Base-by-base conservation (phyloP, 352 stramenopile species). In the Bremia lactucae region DNA sequence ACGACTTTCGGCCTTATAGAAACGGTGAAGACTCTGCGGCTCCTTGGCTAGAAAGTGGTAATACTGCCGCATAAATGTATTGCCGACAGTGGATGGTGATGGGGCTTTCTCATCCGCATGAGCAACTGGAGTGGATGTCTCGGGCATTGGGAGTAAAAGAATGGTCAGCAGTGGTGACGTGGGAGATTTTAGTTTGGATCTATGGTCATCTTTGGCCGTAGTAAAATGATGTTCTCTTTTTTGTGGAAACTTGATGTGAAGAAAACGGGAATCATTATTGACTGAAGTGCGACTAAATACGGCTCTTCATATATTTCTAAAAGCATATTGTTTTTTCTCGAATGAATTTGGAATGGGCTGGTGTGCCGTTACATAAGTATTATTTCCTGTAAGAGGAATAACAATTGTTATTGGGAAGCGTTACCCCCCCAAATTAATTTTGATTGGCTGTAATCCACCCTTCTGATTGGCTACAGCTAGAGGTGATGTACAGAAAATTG, bases 51-150 rank as follows among this genome's bases (percentile, higher is more conserved):
- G 59, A 38, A 93, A 73, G 48, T 88, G 76, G 63, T 93, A 93
- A 65, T 93, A 93, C 67, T 93, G 80, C 38, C 76, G 76, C 68
- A 93, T 87, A 55, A 93, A 93, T 25, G 80, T 81, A 57, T 78
- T 87, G 44, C 80, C 80, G 38, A 93, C 80, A 36, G 65, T 75
- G 46, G 62, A 65, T 26, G 78, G 78, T 42, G 80, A 65, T 41
- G 72, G 63, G 33, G 40, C 40, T 55, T 41, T 51, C 52, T 75
- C 62, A 21, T 73, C 55, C 36, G 57, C 53, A 52, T 50, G 47
- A 44, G 20, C 20, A 36, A 39, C 18, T 26, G 46, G 49, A 36
- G 55, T 31, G 34, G 55, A 39, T 36, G 49, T 76, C 62, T 84
- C 65, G 39, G 69, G 65, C 69, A 82, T 78, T 46, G 21, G 10